Evolutionary conservation across 306 rosid genomes (phyloP).

Genomic region (Pyrus communis): DNA sequence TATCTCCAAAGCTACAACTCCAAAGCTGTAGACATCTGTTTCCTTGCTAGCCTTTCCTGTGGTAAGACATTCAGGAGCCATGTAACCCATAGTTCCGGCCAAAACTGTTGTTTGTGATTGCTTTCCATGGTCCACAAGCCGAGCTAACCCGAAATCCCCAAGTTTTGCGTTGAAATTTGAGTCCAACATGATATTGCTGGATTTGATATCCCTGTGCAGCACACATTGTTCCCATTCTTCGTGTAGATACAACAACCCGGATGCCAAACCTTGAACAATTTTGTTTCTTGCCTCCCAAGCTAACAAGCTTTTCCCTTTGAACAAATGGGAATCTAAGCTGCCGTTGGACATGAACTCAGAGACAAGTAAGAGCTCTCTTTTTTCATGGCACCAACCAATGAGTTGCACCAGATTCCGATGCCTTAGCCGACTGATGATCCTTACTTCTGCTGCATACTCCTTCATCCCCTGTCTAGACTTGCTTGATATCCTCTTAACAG

Average conservation of each 20-base stretch:
- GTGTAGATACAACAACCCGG: background rate
- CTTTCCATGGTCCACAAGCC: slow-evolving; percentile 19
- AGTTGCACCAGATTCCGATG: background rate
- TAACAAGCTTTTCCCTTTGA: background rate
- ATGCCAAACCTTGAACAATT: slow-evolving; percentile 2
- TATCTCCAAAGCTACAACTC: slow-evolving; percentile 28
- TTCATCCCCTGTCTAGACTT: background rate
- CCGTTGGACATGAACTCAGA: background rate
- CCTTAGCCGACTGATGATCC: background rate
- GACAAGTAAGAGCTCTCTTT: background rate
- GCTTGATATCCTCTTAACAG: background rate
- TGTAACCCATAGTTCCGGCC: slow-evolving; percentile 30
- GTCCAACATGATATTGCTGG: background rate
- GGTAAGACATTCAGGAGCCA: slow-evolving; percentile 23
- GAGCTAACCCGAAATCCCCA: slow-evolving; percentile 30
- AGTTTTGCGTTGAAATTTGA: slow-evolving; percentile 11
- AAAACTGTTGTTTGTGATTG: background rate
- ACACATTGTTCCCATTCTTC: background rate
- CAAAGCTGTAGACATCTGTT: slow-evolving; percentile 25
- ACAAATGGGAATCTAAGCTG: background rate
- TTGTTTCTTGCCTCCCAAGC: background rate
- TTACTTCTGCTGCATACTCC: background rate
- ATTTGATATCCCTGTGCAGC: background rate
- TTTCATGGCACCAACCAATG: background rate
- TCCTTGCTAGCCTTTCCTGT: slow-evolving; percentile 26